Evolutionary conservation across 2,329 filamentous ascomycete genomes (phyloP), one percentile per base, ranked within the genome.

Genomic region (Ceratocystis colombiana): DNA sequence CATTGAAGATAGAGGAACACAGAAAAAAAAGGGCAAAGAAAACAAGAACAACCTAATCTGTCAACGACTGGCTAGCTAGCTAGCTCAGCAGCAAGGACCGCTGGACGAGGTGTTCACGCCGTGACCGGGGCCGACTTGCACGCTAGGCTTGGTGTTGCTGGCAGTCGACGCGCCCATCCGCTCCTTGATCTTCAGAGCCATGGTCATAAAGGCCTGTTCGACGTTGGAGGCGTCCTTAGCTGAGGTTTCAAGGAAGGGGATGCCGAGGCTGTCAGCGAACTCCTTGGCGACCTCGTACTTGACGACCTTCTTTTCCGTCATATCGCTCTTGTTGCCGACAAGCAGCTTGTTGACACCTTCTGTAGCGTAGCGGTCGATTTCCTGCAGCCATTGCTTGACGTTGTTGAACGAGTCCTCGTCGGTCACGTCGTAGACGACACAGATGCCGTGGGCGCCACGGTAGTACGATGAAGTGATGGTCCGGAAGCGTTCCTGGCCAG

Each of bases 341-440:
- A 99, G 87, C 71, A 99, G 84, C 85, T 99, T 99, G 86, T 99
- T 99, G 75, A 99, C 94, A 71, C 94, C 94, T 80, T 99, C 94
- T 72, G 94, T 99, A 73, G 94, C 94, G 75, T 99, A 97, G 77
- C 94, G 88, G 82, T 99, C 94, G 73, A 99, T 99, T 82, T 99
- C 94, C 79, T 99, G 94, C 69, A 99, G 86, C 94, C 94, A 99
- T 84, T 99, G 94, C 89, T 99, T 97, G 74, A 99, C 94, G 82
- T 97, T 99, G 87, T 99, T 97, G 90, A 99, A 99, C 37, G 90
- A 96, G 78, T 97, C 94, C 93, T 97, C 96, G 78, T 99, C 94
- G 72, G 94, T 99, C 75, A 99, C 94, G 87, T 99, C 94, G 84
- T 97, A 99, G 76, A 99, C 94, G 72, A 99, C 93, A 80, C 94